A percentile compares a stretch with the other conserved stretches of the same genome.
Conservation (phyloP, 345 rosid genomes). For the Populus nigra region DNA sequence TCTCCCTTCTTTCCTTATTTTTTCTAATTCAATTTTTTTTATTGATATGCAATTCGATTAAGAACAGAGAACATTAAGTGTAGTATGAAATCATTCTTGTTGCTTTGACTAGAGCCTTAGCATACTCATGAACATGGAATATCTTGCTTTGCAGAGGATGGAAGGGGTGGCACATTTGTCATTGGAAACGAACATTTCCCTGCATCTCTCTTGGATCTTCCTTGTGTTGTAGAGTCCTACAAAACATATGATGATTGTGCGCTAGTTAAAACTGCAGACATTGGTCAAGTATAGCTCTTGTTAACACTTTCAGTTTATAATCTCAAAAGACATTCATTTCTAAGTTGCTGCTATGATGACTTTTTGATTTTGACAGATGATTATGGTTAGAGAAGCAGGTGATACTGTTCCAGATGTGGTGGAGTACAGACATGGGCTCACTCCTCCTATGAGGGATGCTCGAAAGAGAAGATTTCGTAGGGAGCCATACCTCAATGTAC, state of each 20-base stretch:
- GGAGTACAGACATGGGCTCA: conserved; percentile 91
- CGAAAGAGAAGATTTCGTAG: conserved; percentile 93
- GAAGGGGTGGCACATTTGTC: conserved; percentile 75
- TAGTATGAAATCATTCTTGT: not conserved
- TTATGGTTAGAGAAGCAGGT: conserved; percentile 83
- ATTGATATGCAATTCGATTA: not conserved
- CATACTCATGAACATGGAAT: not conserved
- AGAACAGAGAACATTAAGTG: not conserved
- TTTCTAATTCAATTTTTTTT: not conserved
- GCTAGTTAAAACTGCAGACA: conserved; percentile 84
- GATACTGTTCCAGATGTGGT: conserved; percentile 73
- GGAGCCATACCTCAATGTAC: conserved; percentile 96
- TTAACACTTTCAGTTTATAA: not conserved
- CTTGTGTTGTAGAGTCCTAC: conserved; percentile 86
- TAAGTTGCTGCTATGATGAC: not conserved
- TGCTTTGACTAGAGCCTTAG: not conserved
- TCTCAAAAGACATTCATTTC: not conserved
- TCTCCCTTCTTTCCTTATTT: not conserved
- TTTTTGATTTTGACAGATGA: conserved; percentile 53
- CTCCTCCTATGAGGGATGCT: conserved; percentile 98
- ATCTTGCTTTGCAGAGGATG: conserved; percentile 58
- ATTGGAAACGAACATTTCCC: conserved; percentile 73
- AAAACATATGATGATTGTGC: conserved; percentile 90
- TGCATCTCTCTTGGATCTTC: conserved; percentile 82
- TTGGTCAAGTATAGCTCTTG: conserved; percentile 67